These are phyloP conservation scores for Cryphonectria carpinicola DNA, from an alignment of 2,329 filamentous ascomycete genomes.

Conservation along the genomic window DNA sequence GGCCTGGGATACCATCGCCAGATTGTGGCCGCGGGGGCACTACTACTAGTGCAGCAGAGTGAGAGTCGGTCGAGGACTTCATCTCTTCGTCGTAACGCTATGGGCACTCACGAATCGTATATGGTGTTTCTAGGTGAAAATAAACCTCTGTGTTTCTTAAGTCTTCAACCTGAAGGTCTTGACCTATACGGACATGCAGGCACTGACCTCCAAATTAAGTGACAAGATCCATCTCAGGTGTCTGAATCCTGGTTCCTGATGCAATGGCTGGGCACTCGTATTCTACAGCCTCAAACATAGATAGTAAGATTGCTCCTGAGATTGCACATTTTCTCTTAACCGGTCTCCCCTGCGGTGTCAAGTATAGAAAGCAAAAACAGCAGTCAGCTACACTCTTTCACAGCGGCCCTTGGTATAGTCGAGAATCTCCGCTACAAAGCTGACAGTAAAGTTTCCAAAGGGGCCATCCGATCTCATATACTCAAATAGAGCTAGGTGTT, in stretches of 20 bases:
- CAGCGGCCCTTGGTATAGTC: neutral
- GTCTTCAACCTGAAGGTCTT: neutral
- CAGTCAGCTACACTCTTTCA: conserved; percentile 31
- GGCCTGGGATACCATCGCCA: neutral
- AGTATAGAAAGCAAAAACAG: too few relatives aligned
- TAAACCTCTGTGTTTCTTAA: neutral
- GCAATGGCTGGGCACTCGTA: too few relatives aligned
- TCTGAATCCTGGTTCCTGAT: neutral
- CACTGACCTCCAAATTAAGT: neutral
- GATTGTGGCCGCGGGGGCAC: neutral
- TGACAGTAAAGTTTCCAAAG: too few relatives aligned
- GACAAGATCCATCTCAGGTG: neutral
- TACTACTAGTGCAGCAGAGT: neutral
- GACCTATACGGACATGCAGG: neutral
- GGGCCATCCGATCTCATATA: neutral
- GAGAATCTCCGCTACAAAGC: too few relatives aligned
- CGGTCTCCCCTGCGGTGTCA: conserved; percentile 14
- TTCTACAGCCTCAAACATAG: neutral
- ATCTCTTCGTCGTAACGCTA: neutral
- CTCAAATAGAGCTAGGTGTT: neutral
- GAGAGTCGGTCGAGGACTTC: neutral
- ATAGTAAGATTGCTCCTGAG: neutral
- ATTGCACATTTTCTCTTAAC: conserved; percentile 3
- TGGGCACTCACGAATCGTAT: neutral
- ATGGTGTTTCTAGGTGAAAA: neutral